phyloP scores from a whole-genome alignment of 179 eudicot species.

The Amaranthus tricolor region DNA sequence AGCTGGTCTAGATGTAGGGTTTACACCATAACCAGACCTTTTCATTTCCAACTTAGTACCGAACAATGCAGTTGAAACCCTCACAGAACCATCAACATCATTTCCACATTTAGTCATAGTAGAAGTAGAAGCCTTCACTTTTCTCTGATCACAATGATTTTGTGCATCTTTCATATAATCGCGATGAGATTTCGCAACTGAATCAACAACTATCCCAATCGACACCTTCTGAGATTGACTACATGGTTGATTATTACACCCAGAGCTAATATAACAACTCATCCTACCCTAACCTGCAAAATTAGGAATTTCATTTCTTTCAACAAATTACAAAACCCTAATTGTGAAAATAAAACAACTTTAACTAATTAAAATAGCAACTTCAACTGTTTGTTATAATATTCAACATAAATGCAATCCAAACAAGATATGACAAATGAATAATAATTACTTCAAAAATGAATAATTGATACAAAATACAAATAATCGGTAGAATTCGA shows the following conservation, averaged over 20 bases:
- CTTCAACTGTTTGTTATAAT: background rate
- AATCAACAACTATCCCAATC: constrained; percentile 58
- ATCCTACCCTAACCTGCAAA: constrained; percentile 37
- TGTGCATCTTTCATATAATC: constrained; percentile 23
- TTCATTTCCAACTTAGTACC: constrained; percentile 18
- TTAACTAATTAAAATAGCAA: background rate
- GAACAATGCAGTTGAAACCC: constrained; percentile 38
- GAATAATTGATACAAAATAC: too few species aligned
- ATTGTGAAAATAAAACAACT: background rate
- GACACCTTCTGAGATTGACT: constrained; percentile 86
- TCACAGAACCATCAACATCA: constrained; percentile 39
- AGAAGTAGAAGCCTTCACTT: constrained; percentile 18
- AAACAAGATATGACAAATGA: too few species aligned
- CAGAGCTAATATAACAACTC: constrained; percentile 52
- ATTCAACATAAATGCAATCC: too few species aligned
- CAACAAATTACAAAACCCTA: constrained; percentile 5
- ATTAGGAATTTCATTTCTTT: background rate
- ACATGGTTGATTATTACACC: constrained; percentile 45
- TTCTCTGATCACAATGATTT: constrained; percentile 27
- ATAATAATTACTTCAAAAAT: too few species aligned
- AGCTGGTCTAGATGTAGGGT: constrained; percentile 26
- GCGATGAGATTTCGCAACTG: constrained; percentile 27
- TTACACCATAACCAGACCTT: constrained; percentile 25
- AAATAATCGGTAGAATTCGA: too few species aligned
- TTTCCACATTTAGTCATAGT: constrained; percentile 23